Conservation (phyloP, 73 alveolate species). For the Halteria grandinella region DNA sequence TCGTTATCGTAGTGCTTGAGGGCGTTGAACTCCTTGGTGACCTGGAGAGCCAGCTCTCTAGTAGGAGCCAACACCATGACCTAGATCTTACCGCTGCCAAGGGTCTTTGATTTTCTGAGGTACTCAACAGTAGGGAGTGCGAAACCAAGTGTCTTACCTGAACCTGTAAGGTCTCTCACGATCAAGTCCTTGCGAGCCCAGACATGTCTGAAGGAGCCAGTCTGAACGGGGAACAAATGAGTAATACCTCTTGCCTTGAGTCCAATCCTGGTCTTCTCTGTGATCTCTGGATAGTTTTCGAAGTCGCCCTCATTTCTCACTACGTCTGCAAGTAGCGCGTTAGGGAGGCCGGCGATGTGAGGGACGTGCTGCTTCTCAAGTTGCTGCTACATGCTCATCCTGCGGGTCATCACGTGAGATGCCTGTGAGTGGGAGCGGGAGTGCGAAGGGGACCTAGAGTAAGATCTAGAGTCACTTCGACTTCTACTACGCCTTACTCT, state of each 20-base stretch:
- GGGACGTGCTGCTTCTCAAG: conserved; percentile 1
- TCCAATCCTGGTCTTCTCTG: conserved; percentile 52
- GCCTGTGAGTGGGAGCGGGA: background rate
- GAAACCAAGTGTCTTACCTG: conserved; percentile 96
- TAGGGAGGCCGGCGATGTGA: too few species aligned
- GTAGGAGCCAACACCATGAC: conserved; percentile 86
- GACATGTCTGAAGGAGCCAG: conserved; percentile 84
- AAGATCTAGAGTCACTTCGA: background rate
- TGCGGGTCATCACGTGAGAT: conserved; percentile 18
- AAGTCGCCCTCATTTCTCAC: conserved; percentile 1
- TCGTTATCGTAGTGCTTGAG: conserved; percentile 57
- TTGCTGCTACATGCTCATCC: conserved; percentile 18
- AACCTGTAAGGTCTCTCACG: conserved; percentile 94
- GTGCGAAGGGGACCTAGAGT: background rate
- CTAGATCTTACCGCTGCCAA: conserved; percentile 52
- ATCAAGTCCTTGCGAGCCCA: conserved; percentile 86
- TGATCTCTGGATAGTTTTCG: conserved; percentile 37
- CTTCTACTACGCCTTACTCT: too few species aligned
- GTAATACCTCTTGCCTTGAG: conserved; percentile 65
- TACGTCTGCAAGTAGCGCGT: background rate
- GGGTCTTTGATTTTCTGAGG: conserved; percentile 78
- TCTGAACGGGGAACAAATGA: conserved; percentile 86
- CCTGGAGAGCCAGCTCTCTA: conserved; percentile 88
- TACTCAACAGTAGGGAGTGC: conserved; percentile 85
- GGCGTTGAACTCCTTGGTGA: conserved; percentile 62